Evolutionary conservation across 495 filamentous ascomycete species (phyloP).

Genomic region (Chaetomium fimeti): DNA sequence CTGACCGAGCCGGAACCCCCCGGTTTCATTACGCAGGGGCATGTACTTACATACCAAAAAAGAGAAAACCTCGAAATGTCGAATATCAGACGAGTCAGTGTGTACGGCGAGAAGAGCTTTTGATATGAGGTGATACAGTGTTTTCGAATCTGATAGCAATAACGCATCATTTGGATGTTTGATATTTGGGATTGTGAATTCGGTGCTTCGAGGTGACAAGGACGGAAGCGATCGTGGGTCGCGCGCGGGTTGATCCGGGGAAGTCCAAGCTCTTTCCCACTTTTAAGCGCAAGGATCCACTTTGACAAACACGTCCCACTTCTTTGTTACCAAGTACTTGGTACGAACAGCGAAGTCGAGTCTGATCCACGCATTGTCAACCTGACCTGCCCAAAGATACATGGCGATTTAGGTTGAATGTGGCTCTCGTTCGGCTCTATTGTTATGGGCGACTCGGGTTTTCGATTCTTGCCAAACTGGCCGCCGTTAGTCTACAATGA

Average conservation of each 20-base stretch:
- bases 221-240: neutral
- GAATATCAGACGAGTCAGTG: neutral
- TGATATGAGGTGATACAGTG: too few species aligned
- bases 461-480: too few species aligned
- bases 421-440: too few species aligned
- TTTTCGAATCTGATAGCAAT: too few species aligned
- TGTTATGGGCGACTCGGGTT: too few species aligned
- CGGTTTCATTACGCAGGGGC: neutral
- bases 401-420: neutral
- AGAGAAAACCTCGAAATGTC: neutral
- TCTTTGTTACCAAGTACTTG: too few species aligned
- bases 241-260: slow-evolving; percentile 6
- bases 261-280: slow-evolving; percentile 1
- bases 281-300: neutral
- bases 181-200: neutral
- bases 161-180: too few species aligned
- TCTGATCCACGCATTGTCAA: neutral
- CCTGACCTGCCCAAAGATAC: neutral
- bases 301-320: neutral
- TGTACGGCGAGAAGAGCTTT: too few species aligned
- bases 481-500: too few species aligned
- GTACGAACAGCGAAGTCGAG: neutral
- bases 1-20: neutral
- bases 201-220: neutral
- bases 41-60: neutral